Conservation (phyloP, 2,329 filamentous ascomycete species). For the Ceratocystis ficicola region DNA sequence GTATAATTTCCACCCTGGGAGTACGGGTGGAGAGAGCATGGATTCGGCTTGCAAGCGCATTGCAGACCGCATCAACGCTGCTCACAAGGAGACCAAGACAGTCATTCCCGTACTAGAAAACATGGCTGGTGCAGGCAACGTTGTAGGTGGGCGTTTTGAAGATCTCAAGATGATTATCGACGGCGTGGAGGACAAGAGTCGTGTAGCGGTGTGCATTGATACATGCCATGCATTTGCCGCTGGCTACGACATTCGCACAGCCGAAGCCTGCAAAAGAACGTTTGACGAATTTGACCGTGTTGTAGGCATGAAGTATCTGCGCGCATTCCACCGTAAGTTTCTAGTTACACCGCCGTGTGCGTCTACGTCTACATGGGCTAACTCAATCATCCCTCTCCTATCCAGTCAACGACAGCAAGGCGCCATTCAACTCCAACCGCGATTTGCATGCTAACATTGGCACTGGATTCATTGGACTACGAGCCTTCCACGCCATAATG, state of each 20-base stretch:
- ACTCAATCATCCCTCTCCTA: background rate
- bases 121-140: slow-evolving; percentile 83
- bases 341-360: background rate
- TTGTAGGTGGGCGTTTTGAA: slow-evolving; percentile 73
- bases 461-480: slow-evolving; percentile 80
- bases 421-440: slow-evolving; percentile 65
- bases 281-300: slow-evolving; percentile 63
- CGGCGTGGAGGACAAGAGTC: slow-evolving; percentile 63
- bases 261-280: slow-evolving; percentile 58
- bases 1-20: slow-evolving; percentile 98
- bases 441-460: slow-evolving; percentile 96
- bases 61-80: slow-evolving; percentile 67
- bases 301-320: slow-evolving; percentile 68
- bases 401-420: slow-evolving; percentile 82
- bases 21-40: slow-evolving; percentile 52
- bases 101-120: slow-evolving; percentile 87
- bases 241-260: slow-evolving; percentile 75
- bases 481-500: slow-evolving; percentile 82
- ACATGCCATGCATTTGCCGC: slow-evolving; percentile 95
- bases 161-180: slow-evolving; percentile 78
- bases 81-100: slow-evolving; percentile 60
- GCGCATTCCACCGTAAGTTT: slow-evolving; percentile 56
- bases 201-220: slow-evolving; percentile 89
- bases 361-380: background rate
- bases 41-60: slow-evolving; percentile 64